These are phyloP conservation scores for Apiospora marii DNA, from an alignment of 2,329 filamentous ascomycete genomes.

Conservation along the genomic window DNA sequence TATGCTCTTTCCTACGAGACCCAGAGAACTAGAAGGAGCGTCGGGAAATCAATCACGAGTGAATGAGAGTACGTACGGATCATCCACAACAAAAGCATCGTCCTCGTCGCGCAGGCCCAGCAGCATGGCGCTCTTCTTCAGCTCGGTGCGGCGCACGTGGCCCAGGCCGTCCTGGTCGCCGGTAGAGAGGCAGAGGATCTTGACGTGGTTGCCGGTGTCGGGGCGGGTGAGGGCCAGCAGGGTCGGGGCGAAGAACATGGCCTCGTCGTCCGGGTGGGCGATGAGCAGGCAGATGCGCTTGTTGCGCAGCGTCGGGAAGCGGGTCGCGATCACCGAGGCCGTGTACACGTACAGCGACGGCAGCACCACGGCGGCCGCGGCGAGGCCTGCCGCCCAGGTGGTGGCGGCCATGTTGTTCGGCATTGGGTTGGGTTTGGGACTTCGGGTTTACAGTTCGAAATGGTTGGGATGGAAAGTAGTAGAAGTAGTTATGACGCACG, in stretches of 20 bases:
- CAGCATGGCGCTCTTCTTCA: slow-evolving; percentile 78
- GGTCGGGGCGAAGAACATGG: slow-evolving; percentile 98
- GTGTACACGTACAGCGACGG: slow-evolving; percentile 63
- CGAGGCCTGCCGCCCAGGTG: background rate
- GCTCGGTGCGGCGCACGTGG: slow-evolving; percentile 80
- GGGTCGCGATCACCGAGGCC: slow-evolving; percentile 52
- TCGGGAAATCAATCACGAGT: background rate
- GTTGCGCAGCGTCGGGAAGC: slow-evolving; percentile 74
- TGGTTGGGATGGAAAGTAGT: background rate
- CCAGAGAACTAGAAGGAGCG: background rate
- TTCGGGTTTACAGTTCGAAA: background rate
- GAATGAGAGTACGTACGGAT: slow-evolving; percentile 59
- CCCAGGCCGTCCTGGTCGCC: slow-evolving; percentile 90
- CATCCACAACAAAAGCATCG: slow-evolving; percentile 87
- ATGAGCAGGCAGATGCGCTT: slow-evolving; percentile 93
- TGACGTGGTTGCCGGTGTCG: slow-evolving; percentile 85
- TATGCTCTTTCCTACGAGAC: background rate
- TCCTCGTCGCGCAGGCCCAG: slow-evolving; percentile 78
- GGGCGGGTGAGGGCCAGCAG: slow-evolving; percentile 84
- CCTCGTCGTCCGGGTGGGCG: slow-evolving; percentile 97
- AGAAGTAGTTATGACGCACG: background rate
- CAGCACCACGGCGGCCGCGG: slow-evolving; percentile 47
- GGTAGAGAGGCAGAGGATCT: slow-evolving; percentile 91
- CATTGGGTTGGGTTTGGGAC: background rate
- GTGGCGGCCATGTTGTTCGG: background rate